Evolutionary conservation across 257 asterid genomes (phyloP).

Genomic region (Ilex aquifolium): DNA sequence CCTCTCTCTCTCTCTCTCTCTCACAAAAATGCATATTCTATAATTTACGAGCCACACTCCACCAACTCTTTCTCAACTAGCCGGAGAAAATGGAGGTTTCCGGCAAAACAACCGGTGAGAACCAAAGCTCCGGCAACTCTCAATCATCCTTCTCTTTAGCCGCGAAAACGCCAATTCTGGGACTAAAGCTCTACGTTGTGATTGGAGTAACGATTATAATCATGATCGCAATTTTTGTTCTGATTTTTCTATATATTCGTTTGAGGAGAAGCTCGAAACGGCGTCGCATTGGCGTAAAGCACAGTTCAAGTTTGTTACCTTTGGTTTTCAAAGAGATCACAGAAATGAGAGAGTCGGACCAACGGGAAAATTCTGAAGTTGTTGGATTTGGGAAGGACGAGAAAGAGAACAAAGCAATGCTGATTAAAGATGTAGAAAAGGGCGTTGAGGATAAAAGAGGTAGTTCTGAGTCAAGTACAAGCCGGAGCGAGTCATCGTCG

Average conservation of each 20-base stretch:
- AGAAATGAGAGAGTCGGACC: slow-evolving; percentile 34
- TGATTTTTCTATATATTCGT: slow-evolving; percentile 40
- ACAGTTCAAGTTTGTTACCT: slow-evolving; percentile 50
- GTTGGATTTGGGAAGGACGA: slow-evolving; percentile 7
- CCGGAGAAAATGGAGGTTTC: slow-evolving; percentile 46
- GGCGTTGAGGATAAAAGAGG: slow-evolving; percentile 37
- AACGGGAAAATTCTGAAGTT: slow-evolving; percentile 9
- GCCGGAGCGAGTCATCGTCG: slow-evolving; percentile 66
- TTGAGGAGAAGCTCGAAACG: slow-evolving; percentile 39
- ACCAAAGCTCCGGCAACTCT: slow-evolving; percentile 25
- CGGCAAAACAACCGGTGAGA: slow-evolving; percentile 10
- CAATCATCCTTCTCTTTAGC: slow-evolving; percentile 26
- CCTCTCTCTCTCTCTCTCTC: no score
- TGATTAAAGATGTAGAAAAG: slow-evolving; percentile 33
- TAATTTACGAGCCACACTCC: not conserved
- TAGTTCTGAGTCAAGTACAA: slow-evolving; percentile 72
- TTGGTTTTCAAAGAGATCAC: slow-evolving; percentile 37
- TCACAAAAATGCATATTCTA: no score
- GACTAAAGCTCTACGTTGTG: slow-evolving; percentile 60
- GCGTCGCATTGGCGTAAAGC: slow-evolving; percentile 32
- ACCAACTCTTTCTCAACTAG: slow-evolving; percentile 13
- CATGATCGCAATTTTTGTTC: slow-evolving; percentile 34
- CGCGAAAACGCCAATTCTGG: slow-evolving; percentile 58
- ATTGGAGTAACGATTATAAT: slow-evolving; percentile 41
- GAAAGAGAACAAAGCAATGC: slow-evolving; percentile 35